Percentiles rank a stretch among this genome's conserved stretches.
Evolutionary conservation across 352 stramenopile genomes (phyloP).

Genomic region (Phytopythium helicoides): DNA sequence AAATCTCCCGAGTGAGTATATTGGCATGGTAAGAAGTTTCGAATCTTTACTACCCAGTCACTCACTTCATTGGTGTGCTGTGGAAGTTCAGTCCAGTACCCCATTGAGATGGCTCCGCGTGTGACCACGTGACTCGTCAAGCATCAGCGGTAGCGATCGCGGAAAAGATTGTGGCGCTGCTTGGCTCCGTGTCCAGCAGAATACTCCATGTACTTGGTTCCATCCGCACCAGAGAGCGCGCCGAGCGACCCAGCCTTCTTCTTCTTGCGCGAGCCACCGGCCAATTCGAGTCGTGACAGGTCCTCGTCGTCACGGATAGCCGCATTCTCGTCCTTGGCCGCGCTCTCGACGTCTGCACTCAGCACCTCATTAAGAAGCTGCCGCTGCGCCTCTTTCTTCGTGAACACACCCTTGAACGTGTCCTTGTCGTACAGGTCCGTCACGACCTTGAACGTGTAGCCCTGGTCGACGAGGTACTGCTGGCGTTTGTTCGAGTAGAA

Average conservation of each 20-base stretch:
- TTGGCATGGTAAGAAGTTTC: too few relatives aligned
- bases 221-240: conserved; percentile 73
- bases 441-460: conserved; percentile 99
- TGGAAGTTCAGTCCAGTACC: too few relatives aligned
- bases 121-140: too few relatives aligned
- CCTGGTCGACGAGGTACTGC: conserved; percentile 99
- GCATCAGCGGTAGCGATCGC: conserved; percentile 71
- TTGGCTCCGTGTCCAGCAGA: conserved; percentile 77
- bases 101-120: too few relatives aligned
- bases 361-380: conserved; percentile 79
- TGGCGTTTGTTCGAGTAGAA: conserved; percentile 99
- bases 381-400: conserved; percentile 74
- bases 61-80: too few relatives aligned
- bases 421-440: conserved; percentile 90
- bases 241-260: conserved; percentile 76
- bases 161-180: conserved; percentile 86
- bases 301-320: conserved; percentile 85
- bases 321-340: conserved; percentile 78
- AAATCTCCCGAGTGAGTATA: too few relatives aligned
- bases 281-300: conserved; percentile 65
- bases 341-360: conserved; percentile 76
- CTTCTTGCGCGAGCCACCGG: conserved; percentile 61
- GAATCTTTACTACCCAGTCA: too few relatives aligned
- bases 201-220: conserved; percentile 87
- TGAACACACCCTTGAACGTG: conserved; percentile 79